These are phyloP conservation scores for Hansenula lynferdii DNA, from an alignment of 1,139 yeast species.

Conservation along the genomic window DNA sequence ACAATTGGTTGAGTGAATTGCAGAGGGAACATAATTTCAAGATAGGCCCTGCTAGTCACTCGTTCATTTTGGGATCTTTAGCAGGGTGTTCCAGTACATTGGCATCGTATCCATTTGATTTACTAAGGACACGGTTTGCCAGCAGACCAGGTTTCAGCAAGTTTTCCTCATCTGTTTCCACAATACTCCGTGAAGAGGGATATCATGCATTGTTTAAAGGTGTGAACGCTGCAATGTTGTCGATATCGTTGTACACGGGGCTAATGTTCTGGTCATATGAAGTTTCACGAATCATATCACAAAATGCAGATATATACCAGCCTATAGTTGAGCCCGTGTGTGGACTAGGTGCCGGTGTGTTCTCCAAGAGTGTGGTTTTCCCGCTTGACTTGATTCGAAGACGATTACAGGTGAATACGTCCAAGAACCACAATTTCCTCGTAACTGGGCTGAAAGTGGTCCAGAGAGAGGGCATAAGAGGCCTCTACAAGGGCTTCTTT, in stretches of 20 bases:
- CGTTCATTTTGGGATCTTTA: conserved; percentile 64
- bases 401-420: conserved; percentile 63
- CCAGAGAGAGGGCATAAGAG: conserved; percentile 52
- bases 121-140: conserved; percentile 78
- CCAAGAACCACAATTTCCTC: conserved; percentile 26
- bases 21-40: conserved; percentile 26
- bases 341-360: conserved; percentile 73
- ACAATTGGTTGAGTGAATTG: conserved; percentile 33
- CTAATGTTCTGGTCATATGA: conserved; percentile 68
- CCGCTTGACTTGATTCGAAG: conserved; percentile 85
- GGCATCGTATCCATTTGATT: conserved; percentile 82
- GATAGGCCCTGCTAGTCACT: conserved; percentile 38
- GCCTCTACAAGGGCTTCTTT: conserved; percentile 70
- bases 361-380: conserved; percentile 70
- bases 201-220: conserved; percentile 59
- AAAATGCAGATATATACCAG: conserved; percentile 7
- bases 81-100: conserved; percentile 76
- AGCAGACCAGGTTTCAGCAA: conserved; percentile 50
- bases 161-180: conserved; percentile 35
- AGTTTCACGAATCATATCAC: conserved; percentile 16
- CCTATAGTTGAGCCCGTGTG: conserved; percentile 54
- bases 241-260: conserved; percentile 65
- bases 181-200: conserved; percentile 47
- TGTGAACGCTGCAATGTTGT: conserved; percentile 52
- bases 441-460: conserved; percentile 35